These are phyloP conservation scores for Clarireedia monteithiana DNA, from an alignment of 2,329 filamentous ascomycete genomes.

Conservation along the genomic window DNA sequence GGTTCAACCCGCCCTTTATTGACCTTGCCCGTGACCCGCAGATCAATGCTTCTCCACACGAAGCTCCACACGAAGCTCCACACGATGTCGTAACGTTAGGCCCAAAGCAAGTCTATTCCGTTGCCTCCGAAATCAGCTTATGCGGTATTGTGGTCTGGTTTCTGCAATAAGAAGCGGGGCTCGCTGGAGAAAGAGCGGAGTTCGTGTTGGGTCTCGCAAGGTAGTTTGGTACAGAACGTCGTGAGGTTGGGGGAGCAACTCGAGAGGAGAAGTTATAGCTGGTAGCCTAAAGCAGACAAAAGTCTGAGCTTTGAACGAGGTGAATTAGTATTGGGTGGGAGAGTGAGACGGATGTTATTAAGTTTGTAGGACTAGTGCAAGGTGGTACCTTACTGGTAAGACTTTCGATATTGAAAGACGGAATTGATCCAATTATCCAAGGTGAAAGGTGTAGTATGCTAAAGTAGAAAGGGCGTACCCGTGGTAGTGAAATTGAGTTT, in stretches of 20 bases:
- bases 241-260: background rate
- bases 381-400: slow-evolving; percentile 1
- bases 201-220: background rate
- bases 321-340: slow-evolving; percentile 3
- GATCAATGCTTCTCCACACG: background rate
- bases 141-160: background rate
- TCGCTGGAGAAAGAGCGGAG: background rate
- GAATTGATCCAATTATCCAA: background rate
- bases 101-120: background rate
- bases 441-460: too few relatives aligned
- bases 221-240: background rate
- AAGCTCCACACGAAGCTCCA: too few relatives aligned
- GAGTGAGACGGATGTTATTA: background rate
- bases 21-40: slow-evolving; percentile 1
- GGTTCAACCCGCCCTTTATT: background rate
- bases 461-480: background rate
- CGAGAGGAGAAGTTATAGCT: background rate
- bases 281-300: background rate
- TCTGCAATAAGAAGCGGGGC: background rate
- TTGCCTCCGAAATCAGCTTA: background rate
- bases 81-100: too few relatives aligned
- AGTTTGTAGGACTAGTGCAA: background rate
- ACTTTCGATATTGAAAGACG: background rate
- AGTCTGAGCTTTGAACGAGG: background rate
- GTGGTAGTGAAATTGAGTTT: background rate